Percentiles rank a stretch among this genome's conserved stretches.
These are phyloP conservation scores for Leccinum uliginosum DNA, from an alignment of 768 basidiomycete genomes.

Conservation along the genomic window DNA sequence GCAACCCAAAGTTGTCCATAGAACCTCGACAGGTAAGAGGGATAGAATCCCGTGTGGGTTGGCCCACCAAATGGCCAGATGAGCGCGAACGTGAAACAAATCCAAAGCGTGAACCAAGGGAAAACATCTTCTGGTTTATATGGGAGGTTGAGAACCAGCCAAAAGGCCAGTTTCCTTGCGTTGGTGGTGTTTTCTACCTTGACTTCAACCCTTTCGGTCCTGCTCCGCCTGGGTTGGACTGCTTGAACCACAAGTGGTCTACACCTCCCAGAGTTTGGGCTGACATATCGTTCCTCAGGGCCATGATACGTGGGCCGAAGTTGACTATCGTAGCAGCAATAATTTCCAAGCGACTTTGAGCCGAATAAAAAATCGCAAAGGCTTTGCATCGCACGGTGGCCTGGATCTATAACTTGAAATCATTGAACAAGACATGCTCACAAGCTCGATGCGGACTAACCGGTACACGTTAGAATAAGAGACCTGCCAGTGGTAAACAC, in stretches of 20 bases:
- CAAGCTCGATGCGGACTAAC: conserved; percentile 1
- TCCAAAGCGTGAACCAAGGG: conserved; percentile 17
- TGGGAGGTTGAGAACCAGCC: conserved; percentile 10
- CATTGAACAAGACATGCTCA: background rate
- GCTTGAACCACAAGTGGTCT: conserved; percentile 23
- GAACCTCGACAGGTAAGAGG: conserved; percentile 17
- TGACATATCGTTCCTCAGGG: conserved; percentile 19
- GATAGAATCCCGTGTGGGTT: conserved; percentile 5
- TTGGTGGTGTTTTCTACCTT: background rate
- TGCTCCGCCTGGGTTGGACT: conserved; percentile 6
- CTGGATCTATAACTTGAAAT: background rate
- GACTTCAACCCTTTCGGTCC: background rate
- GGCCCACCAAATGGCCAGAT: conserved; percentile 14
- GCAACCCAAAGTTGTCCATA: conserved; percentile 23
- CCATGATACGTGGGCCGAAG: conserved; percentile 15
- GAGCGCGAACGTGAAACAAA: conserved; percentile 14
- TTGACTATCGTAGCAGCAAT: conserved; percentile 17
- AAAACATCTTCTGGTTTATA: background rate
- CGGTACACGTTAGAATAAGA: background rate
- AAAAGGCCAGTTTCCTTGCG: conserved; percentile 14
- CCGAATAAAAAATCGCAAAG: background rate
- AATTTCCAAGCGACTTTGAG: background rate
- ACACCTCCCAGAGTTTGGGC: conserved; percentile 20
- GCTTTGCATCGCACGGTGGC: background rate
- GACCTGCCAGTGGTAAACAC: background rate